Evolutionary conservation across 352 stramenopile species (phyloP).

Genomic region (Blastocystis sp.): DNA sequence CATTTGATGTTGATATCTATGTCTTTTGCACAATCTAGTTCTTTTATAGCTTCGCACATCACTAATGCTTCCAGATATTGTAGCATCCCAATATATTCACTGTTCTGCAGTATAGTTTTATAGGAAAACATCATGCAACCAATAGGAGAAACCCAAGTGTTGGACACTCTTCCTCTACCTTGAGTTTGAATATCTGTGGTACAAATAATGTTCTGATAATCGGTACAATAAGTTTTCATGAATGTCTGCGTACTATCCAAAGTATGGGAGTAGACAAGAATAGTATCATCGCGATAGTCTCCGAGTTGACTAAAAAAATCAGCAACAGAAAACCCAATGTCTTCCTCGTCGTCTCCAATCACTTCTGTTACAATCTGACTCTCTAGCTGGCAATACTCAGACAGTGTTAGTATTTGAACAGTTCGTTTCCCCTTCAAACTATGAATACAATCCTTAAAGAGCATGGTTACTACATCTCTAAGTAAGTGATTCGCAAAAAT

Average conservation of each 20-base stretch:
- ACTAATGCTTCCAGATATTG: conserved; percentile 42
- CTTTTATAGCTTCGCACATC: conserved; percentile 18
- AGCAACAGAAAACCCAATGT: not conserved
- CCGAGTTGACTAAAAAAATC: conserved; percentile 8
- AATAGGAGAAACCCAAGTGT: conserved; percentile 21
- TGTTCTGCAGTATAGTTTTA: conserved; percentile 24
- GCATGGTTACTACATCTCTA: not conserved
- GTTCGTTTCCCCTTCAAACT: not conserved
- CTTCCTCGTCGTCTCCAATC: not conserved
- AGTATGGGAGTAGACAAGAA: conserved; percentile 22
- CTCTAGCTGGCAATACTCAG: not conserved
- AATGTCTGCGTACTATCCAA: conserved; percentile 46
- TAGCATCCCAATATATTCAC: conserved; percentile 9
- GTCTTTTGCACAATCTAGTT: not conserved
- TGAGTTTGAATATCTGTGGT: conserved; percentile 35
- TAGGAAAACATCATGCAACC: conserved; percentile 57
- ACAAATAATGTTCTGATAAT: conserved; percentile 41
- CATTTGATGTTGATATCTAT: conserved; percentile 65
- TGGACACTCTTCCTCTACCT: conserved; percentile 3
- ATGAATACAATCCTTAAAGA: conserved; percentile 12
- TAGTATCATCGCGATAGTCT: not conserved
- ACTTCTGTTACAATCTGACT: not conserved
- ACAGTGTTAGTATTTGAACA: not conserved
- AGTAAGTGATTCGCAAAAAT: not conserved
- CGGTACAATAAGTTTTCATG: not conserved